Percentiles rank a stretch among this genome's conserved stretches.
These are phyloP conservation scores for Alternaria incomplexa DNA, from an alignment of 2,329 filamentous ascomycete genomes.

Conservation along the genomic window DNA sequence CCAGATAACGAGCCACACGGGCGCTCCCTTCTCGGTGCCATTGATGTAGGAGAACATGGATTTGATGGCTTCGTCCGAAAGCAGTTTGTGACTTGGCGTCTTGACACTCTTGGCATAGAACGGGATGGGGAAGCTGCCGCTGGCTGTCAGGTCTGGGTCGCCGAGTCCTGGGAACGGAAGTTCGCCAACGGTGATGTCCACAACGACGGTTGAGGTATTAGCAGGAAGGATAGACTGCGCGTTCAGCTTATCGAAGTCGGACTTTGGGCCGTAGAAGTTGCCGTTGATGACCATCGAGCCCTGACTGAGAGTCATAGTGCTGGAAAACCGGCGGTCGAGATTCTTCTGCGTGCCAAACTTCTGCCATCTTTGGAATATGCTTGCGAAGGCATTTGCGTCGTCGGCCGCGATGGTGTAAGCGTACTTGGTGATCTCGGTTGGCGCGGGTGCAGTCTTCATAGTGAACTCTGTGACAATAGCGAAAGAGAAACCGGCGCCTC, in stretches of 20 bases:
- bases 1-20: not conserved
- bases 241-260: not conserved
- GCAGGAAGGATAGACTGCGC: not conserved
- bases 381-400: not conserved
- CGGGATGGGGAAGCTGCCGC: not conserved
- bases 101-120: constrained; percentile 1
- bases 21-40: not conserved
- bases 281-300: not conserved
- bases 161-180: not conserved
- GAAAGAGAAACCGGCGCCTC: constrained; percentile 1
- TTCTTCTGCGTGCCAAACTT: not conserved
- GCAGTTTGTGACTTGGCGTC: not conserved
- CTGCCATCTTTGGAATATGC: not conserved
- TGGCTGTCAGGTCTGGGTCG: not conserved
- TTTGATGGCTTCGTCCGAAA: not conserved
- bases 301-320: not conserved
- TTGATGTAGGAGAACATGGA: constrained; percentile 1
- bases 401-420: not conserved
- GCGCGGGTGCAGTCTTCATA: not conserved
- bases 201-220: not conserved
- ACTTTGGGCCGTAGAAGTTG: not conserved
- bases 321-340: not conserved
- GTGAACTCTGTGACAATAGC: not conserved
- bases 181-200: not conserved
- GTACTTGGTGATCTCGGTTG: not conserved